Evolutionary conservation across 257 asterid species (phyloP).

Genomic region (Prunella vulgaris): DNA sequence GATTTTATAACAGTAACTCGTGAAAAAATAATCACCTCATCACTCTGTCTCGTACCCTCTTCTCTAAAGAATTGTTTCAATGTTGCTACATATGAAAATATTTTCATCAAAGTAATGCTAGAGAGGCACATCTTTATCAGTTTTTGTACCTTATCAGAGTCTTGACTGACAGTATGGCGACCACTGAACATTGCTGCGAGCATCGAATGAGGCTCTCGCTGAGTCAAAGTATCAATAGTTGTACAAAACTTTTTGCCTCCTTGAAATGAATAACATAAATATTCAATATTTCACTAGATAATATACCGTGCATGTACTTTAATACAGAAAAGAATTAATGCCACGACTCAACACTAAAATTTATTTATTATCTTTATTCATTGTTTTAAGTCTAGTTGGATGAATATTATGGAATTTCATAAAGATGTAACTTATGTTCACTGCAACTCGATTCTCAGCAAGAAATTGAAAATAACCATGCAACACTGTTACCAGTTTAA

Average conservation of each 20-base stretch:
- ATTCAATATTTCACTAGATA: background rate
- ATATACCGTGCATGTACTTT: background rate
- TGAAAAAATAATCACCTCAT: background rate
- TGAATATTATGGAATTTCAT: background rate
- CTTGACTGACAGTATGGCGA: slow-evolving; percentile 69
- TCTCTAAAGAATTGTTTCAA: background rate
- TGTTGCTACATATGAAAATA: background rate
- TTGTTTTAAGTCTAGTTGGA: background rate
- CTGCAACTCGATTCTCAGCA: slow-evolving; percentile 6
- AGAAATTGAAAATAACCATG: background rate
- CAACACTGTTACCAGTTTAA: background rate
- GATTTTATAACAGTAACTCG: background rate
- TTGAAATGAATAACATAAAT: slow-evolving; percentile 21
- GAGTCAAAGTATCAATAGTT: slow-evolving; percentile 76
- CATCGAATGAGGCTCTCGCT: slow-evolving; percentile 90
- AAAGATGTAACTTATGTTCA: background rate
- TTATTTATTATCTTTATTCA: background rate
- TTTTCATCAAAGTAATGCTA: background rate
- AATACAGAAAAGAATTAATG: background rate
- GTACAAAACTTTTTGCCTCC: slow-evolving; percentile 92
- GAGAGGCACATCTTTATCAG: background rate
- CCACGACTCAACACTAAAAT: background rate
- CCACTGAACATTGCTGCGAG: slow-evolving; percentile 98
- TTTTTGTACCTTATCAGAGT: slow-evolving; percentile 56
- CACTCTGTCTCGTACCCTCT: background rate